Conservation (phyloP, 805 yeast genomes). For the Candida dajiaensis region DNA sequence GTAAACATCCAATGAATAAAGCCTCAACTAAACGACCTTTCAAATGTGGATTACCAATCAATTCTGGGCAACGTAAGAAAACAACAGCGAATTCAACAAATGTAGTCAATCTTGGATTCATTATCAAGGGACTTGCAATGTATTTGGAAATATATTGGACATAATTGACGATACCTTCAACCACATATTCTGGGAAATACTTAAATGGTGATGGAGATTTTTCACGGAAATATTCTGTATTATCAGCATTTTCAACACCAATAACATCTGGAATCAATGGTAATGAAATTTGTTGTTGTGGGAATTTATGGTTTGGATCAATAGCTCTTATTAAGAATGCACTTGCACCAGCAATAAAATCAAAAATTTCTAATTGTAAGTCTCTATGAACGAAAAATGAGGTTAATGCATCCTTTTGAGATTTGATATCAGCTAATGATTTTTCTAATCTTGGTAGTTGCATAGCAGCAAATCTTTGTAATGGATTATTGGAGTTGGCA, state of each 20-base stretch:
- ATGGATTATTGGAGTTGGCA: slow-evolving; percentile 14
- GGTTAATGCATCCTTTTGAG: slow-evolving; percentile 51
- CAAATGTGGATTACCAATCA: slow-evolving; percentile 88
- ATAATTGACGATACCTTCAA: slow-evolving; percentile 78
- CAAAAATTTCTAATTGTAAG: slow-evolving; percentile 63
- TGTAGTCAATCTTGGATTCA: slow-evolving; percentile 44
- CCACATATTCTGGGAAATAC: slow-evolving; percentile 75
- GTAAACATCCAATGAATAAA: slow-evolving; percentile 67
- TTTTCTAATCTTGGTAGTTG: slow-evolving; percentile 49
- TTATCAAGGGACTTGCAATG: slow-evolving; percentile 50
- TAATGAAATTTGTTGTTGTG: slow-evolving; percentile 41
- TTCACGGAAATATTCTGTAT: slow-evolving; percentile 61
- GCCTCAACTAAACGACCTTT: slow-evolving; percentile 80
- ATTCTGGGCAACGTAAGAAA: slow-evolving; percentile 76
- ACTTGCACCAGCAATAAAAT: slow-evolving; percentile 70
- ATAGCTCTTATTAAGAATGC: slow-evolving; percentile 65
- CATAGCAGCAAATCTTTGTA: slow-evolving; percentile 26
- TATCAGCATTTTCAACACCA: slow-evolving; percentile 64
- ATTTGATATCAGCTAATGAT: slow-evolving; percentile 31
- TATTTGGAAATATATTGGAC: slow-evolving; percentile 55
- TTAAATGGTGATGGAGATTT: slow-evolving; percentile 73
- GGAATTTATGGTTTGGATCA: slow-evolving; percentile 67
- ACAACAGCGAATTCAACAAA: slow-evolving; percentile 70
- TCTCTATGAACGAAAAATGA: slow-evolving; percentile 54
- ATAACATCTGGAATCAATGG: slow-evolving; percentile 57